A percentile compares a stretch with the other conserved stretches of the same genome.
Evolutionary conservation across 2,329 filamentous ascomycete species (phyloP).

Genomic region (Penicillium sp.): DNA sequence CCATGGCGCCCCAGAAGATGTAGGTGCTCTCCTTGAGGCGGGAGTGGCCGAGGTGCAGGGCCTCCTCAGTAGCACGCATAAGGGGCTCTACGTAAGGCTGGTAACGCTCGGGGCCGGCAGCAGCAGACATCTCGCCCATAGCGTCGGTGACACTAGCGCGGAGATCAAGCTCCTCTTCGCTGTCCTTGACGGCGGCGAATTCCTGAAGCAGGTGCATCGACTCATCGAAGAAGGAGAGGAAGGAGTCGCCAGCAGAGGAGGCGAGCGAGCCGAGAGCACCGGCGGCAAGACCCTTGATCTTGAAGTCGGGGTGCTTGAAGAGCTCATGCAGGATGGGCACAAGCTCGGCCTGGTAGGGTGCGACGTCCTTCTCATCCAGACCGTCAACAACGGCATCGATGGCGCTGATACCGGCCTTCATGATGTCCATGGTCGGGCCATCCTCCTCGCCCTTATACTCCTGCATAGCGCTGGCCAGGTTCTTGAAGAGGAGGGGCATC

Average conservation of each 20-base stretch:
- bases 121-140: slow-evolving; percentile 87
- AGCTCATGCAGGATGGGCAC: slow-evolving; percentile 83
- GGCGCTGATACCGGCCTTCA: slow-evolving; percentile 86
- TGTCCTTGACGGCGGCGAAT: slow-evolving; percentile 83
- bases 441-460: slow-evolving; percentile 65
- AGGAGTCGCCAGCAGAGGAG: slow-evolving; percentile 76
- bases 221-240: slow-evolving; percentile 87
- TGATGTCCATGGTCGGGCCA: slow-evolving; percentile 79
- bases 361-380: slow-evolving; percentile 72
- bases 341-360: slow-evolving; percentile 77
- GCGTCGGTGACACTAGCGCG: slow-evolving; percentile 89
- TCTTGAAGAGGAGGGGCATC: slow-evolving; percentile 81
- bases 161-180: slow-evolving; percentile 84
- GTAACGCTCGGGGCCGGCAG: slow-evolving; percentile 83
- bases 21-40: slow-evolving; percentile 94
- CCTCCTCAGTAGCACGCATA: slow-evolving; percentile 91
- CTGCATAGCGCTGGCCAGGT: slow-evolving; percentile 77
- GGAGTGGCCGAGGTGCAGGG: slow-evolving; percentile 82
- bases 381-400: slow-evolving; percentile 90
- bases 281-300: slow-evolving; percentile 85
- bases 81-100: slow-evolving; percentile 87
- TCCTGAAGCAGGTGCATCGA: slow-evolving; percentile 87
- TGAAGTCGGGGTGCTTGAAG: slow-evolving; percentile 80
- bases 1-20: slow-evolving; percentile 92
- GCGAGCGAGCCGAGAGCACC: slow-evolving; percentile 90